phyloP scores from a whole-genome alignment of 345 rosid species.

The Bruguiera sexangula region DNA sequence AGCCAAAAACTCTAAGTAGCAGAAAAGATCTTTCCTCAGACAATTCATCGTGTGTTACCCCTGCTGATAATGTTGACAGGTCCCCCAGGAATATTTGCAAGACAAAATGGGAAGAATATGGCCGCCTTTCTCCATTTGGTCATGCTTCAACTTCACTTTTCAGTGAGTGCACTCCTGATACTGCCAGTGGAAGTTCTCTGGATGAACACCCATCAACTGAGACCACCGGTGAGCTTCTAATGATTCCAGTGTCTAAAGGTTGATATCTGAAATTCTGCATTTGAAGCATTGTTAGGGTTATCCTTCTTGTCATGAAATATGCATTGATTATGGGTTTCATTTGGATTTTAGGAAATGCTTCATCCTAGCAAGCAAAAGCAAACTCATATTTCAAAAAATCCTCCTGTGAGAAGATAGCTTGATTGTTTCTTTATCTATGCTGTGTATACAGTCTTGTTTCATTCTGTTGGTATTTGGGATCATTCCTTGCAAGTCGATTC shows the following conservation, averaged over 20 bases:
- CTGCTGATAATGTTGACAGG: conserved; percentile 50
- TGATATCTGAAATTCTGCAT: conserved; percentile 1
- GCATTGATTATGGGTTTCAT: no score
- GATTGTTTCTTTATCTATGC: not conserved
- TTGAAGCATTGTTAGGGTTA: not conserved
- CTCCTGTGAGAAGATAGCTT: not conserved
- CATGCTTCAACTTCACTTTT: conserved; percentile 59
- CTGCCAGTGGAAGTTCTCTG: conserved; percentile 55
- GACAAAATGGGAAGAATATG: conserved; percentile 58
- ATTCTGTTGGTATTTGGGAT: not conserved
- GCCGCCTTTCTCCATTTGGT: conserved; percentile 58
- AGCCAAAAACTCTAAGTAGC: conserved; percentile 55
- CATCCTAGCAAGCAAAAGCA: no score
- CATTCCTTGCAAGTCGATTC: not conserved
- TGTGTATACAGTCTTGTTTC: not conserved
- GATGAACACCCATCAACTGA: conserved; percentile 52
- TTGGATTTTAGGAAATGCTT: no score
- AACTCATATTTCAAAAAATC: no score
- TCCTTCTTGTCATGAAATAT: not conserved
- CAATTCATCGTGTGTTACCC: conserved; percentile 53
- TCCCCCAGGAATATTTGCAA: conserved; percentile 43
- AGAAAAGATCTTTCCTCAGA: conserved; percentile 63
- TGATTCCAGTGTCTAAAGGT: conserved; percentile 1
- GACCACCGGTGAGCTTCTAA: conserved; percentile 42
- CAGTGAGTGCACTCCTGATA: conserved; percentile 50